phyloP scores from a whole-genome alignment of 176 grass and related monocot species.

The Melocanna baccifera region DNA sequence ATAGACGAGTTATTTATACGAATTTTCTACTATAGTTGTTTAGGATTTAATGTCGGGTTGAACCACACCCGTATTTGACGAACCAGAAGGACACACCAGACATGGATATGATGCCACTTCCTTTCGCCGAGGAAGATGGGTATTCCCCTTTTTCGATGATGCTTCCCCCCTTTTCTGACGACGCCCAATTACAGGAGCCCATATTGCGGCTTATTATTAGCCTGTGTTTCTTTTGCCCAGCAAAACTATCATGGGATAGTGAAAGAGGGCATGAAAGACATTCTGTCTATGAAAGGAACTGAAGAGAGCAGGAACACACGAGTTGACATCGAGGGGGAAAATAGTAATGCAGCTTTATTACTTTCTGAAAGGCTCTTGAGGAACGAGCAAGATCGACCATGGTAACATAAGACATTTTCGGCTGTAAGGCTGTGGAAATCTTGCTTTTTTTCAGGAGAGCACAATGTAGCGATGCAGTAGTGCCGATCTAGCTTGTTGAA shows the following conservation, averaged over 20 bases:
- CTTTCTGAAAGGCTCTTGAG: conserved; percentile 31
- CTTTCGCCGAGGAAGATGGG: background rate
- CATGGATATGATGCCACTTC: background rate
- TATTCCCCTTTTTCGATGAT: background rate
- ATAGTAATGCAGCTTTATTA: conserved; percentile 22
- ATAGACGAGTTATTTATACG: background rate
- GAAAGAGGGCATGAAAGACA: conserved; percentile 32
- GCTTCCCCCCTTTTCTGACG: background rate
- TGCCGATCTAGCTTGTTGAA: background rate
- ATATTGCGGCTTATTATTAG: conserved; percentile 36
- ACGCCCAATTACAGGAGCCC: conserved; percentile 31
- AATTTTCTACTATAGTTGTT: background rate
- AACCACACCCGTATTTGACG: background rate
- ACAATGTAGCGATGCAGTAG: background rate
- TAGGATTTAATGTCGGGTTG: background rate
- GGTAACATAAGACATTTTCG: conserved; percentile 21
- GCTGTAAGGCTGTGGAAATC: background rate
- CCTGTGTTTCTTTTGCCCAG: conserved; percentile 8
- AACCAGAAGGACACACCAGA: background rate
- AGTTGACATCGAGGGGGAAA: conserved; percentile 27
- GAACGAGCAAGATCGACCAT: conserved; percentile 17
- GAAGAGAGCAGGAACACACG: conserved; percentile 20
- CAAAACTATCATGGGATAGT: conserved; percentile 28
- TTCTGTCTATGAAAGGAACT: conserved; percentile 34
- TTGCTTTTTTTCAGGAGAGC: conserved; percentile 20